Percentiles rank a stretch among this genome's conserved stretches.
phyloP scores from a whole-genome alignment of 2,329 filamentous ascomycete species.

The Fusarium sterilihyphosum region DNA sequence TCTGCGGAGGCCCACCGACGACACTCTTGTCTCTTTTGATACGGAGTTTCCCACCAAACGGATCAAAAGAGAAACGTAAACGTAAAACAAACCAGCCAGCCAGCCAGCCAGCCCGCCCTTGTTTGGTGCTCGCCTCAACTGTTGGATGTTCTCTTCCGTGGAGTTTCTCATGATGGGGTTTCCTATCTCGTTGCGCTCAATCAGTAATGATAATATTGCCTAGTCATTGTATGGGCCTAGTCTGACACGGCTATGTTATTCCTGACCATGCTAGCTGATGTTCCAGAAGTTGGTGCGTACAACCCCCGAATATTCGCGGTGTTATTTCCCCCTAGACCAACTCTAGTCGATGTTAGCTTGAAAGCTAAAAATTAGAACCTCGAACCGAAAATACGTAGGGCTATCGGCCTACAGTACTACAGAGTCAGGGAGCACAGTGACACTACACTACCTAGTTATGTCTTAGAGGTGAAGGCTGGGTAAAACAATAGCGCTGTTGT shows the following conservation, averaged over 20 bases:
- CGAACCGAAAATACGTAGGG: background rate
- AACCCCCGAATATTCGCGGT: background rate
- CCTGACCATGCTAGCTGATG: background rate
- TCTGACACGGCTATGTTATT: background rate
- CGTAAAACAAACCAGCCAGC: background rate
- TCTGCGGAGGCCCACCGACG: background rate
- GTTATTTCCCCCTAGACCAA: background rate
- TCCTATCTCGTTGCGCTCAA: constrained; percentile 10
- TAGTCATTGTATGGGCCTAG: background rate
- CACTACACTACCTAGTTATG: background rate
- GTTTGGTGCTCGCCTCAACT: background rate
- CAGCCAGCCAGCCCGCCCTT: background rate
- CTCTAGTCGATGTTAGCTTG: background rate
- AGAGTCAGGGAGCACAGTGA: background rate
- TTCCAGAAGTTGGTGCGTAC: background rate
- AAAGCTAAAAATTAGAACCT: background rate
- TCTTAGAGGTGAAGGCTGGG: background rate
- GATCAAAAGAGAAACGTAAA: background rate
- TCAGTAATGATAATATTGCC: background rate
- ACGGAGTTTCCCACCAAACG: background rate
- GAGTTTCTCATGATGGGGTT: constrained; percentile 1
- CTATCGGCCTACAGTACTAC: background rate
- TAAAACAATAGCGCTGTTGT: background rate
- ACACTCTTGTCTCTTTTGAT: background rate
- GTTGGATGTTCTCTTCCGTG: background rate